Evolutionary conservation across 1,284 basidiomycete genomes (phyloP).

Genomic region (Coriolopsis trogii): DNA sequence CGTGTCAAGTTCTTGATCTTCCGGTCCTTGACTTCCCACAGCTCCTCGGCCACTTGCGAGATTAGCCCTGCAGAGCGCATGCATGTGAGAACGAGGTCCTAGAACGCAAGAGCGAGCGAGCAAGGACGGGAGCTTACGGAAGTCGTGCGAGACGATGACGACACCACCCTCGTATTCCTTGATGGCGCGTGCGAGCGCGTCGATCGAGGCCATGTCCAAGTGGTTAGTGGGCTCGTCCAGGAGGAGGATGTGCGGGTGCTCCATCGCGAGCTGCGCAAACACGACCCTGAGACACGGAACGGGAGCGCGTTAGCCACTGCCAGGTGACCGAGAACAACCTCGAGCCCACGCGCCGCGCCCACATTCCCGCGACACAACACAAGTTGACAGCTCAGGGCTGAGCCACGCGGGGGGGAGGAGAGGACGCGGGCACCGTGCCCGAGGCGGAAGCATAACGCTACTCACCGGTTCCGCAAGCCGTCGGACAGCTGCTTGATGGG

Average conservation of each 20-base stretch:
- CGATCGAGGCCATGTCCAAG: slow-evolving; percentile 95
- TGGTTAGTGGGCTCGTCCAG: slow-evolving; percentile 93
- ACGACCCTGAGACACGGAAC: slow-evolving; percentile 78
- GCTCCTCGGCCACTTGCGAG: slow-evolving; percentile 93
- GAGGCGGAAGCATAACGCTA: slow-evolving; percentile 25
- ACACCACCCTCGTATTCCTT: slow-evolving; percentile 98
- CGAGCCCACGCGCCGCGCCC: neutral
- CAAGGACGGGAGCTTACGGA: slow-evolving; percentile 60
- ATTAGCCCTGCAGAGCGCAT: slow-evolving; percentile 66
- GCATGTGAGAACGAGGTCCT: neutral
- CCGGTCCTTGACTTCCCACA: slow-evolving; percentile 97
- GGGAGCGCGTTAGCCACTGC: neutral
- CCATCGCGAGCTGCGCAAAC: slow-evolving; percentile 92
- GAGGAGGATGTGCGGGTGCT: slow-evolving; percentile 87
- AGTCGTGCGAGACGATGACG: slow-evolving; percentile 97
- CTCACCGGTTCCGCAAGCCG: slow-evolving; percentile 89
- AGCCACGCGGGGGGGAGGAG: too few relatives aligned
- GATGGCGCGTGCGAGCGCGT: slow-evolving; percentile 92
- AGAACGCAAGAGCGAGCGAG: neutral
- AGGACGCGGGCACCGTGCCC: too few relatives aligned
- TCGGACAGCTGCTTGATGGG: slow-evolving; percentile 96
- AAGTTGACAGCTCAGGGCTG: too few relatives aligned
- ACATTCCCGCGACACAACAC: neutral
- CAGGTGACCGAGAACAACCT: too few relatives aligned
- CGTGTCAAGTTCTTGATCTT: slow-evolving; percentile 93